Evolutionary conservation across 169 alveolate species (phyloP), one percentile per base, ranked within the genome.

Genomic region (Eimeria nieschulzi): DNA sequence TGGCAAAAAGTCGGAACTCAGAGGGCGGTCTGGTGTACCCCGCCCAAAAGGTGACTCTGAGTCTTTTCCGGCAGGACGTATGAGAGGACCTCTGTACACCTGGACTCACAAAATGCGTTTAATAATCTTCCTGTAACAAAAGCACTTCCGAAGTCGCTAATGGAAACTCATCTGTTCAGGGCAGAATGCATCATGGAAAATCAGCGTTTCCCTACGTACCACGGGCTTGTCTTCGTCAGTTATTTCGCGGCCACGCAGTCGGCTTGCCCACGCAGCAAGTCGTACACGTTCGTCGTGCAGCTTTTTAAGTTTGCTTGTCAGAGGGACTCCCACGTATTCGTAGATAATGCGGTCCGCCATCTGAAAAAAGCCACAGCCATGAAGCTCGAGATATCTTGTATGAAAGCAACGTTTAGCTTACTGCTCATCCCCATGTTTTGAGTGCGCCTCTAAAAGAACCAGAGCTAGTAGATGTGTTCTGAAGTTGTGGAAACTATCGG

Each of bases 261-360:
- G 80, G 46, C 71, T 51, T 53, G 83, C 87, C 92, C 92, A 87
- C 26, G 26, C 66, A 0, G 92, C 86, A n/a, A 87, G 87, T 53
- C 19, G 19, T n/a, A 75, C 59, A 15, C 92, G 86, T 59, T 87
- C 92, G 55, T 78, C 68, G 19, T 72, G 70, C 15, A 87, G 92
- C 3, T 70, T 39, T 21, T 73, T 87, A 64, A 78, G 10, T 56
- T 78, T 33, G 23, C 72, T 68, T 9, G 59, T 55, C 72, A 78
- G 87, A 6, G 87, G 87, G 72, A 23, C 87, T 12, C 26, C 56
- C 12, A 71, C 56, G 87, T 78, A 78, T 78, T 78, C 87, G 21
- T 78, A 78, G 15, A 78, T 78, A 19, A 78, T 78, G 72, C 87
- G 87, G 15, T 78, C 87, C 15, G 72, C 72, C 71, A 78, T 78